A percentile compares a stretch with the other conserved stretches of the same genome.
Conservation (phyloP, 306 rosid species). For the Lithocarpus polystachyus region DNA sequence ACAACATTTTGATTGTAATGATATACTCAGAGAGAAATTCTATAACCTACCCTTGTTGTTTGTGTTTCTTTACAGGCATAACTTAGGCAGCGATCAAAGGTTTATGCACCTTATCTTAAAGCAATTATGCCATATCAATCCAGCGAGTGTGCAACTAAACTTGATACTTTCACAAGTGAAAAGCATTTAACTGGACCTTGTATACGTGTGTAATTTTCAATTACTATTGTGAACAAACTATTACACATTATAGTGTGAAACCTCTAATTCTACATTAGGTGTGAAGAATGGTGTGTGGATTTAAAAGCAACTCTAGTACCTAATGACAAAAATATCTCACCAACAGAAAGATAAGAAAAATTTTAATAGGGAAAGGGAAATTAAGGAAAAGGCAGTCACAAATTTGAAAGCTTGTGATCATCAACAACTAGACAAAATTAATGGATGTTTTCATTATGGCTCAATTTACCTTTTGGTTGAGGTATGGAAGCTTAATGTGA, state of each 20-base stretch:
- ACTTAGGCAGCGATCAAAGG: neutral
- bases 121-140: slow-evolving; percentile 1
- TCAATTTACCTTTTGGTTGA: too few species aligned
- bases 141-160: neutral
- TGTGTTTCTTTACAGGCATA: neutral
- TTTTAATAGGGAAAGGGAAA: neutral
- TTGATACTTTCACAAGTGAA: slow-evolving; percentile 1
- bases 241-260: neutral
- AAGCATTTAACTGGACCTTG: neutral
- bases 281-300: too few species aligned
- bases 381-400: neutral
- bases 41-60: neutral
- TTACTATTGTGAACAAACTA: neutral
- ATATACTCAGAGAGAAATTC: neutral
- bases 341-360: neutral
- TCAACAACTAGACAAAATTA: neutral
- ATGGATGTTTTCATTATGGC: too few species aligned
- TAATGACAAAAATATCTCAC: neutral
- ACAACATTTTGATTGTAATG: neutral
- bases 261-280: neutral
- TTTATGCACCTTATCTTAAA: neutral
- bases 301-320: too few species aligned
- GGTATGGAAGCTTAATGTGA: neutral
- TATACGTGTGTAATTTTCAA: slow-evolving; percentile 1
- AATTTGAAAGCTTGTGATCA: neutral